Percentiles rank a stretch among this genome's conserved stretches.
phyloP scores from a whole-genome alignment of 2,329 filamentous ascomycete genomes.

The Microdochium nivale region DNA sequence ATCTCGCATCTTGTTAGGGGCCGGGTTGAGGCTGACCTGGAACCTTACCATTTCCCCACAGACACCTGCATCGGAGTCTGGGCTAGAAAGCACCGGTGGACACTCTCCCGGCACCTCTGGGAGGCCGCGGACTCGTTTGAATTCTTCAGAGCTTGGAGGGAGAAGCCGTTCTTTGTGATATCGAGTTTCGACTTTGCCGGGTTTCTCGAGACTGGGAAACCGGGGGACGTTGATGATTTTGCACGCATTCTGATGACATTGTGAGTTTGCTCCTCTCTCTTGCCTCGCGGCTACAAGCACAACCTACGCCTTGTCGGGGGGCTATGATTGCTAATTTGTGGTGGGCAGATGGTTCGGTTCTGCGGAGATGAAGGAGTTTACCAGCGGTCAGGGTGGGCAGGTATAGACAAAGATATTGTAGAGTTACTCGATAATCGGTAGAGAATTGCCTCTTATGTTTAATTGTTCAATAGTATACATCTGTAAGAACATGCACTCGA shows the following conservation, averaged over 20 bases:
- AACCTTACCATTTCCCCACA: neutral
- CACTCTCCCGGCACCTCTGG: constrained; percentile 33
- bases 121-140: constrained; percentile 28
- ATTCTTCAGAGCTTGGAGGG: constrained; percentile 32
- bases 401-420: neutral
- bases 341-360: neutral
- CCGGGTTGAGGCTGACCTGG: no score
- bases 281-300: neutral
- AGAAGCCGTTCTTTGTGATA: constrained; percentile 13
- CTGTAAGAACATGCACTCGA: no score
- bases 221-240: constrained; percentile 19
- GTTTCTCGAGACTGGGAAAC: constrained; percentile 10
- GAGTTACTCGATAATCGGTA: no score
- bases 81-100: constrained; percentile 18
- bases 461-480: no score
- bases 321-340: neutral
- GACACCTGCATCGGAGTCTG: constrained; percentile 8
- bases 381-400: neutral
- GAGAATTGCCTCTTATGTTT: no score
- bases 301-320: neutral
- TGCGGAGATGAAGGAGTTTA: neutral
- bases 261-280: constrained; percentile 5
- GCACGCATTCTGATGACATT: constrained; percentile 10
- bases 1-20: no score
- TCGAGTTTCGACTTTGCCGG: constrained; percentile 10